Evolutionary conservation across 1,284 basidiomycete genomes (phyloP).

Genomic region (Xerocomus subilludens): DNA sequence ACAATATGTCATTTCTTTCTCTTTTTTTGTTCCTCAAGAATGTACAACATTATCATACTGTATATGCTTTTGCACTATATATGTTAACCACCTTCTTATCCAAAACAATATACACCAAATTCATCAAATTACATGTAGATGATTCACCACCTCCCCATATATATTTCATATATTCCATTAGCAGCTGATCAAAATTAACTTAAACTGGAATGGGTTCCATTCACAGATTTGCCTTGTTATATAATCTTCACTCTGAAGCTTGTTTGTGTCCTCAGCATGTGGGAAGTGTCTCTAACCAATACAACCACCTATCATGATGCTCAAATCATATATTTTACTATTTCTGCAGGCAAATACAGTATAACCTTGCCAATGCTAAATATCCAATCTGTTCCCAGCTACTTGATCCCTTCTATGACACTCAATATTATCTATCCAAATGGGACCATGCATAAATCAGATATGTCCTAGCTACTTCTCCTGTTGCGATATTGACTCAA

Average conservation of each 20-base stretch:
- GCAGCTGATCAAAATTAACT: background rate
- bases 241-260: slow-evolving; percentile 21
- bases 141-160: too few relatives aligned
- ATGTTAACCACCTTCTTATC: too few relatives aligned
- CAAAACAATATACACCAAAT: too few relatives aligned
- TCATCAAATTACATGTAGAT: too few relatives aligned
- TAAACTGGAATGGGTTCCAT: slow-evolving; percentile 15
- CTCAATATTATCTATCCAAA: too few relatives aligned
- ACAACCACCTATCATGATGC: too few relatives aligned
- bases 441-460: background rate
- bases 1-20: too few relatives aligned
- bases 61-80: too few relatives aligned
- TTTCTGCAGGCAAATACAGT: slow-evolving; percentile 4
- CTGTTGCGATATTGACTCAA: background rate
- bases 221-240: slow-evolving; percentile 16
- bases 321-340: too few relatives aligned
- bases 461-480: background rate
- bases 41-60: too few relatives aligned
- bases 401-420: background rate
- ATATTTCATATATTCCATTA: slow-evolving; percentile 6
- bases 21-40: too few relatives aligned
- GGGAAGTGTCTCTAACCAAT: slow-evolving; percentile 6
- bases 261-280: slow-evolving; percentile 19
- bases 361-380: slow-evolving; percentile 26
- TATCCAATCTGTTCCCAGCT: background rate